A percentile compares a stretch with the other conserved stretches of the same genome.
phyloP scores from a whole-genome alignment of 1,139 yeast genomes.

The Scheffersomyces lignicola region DNA sequence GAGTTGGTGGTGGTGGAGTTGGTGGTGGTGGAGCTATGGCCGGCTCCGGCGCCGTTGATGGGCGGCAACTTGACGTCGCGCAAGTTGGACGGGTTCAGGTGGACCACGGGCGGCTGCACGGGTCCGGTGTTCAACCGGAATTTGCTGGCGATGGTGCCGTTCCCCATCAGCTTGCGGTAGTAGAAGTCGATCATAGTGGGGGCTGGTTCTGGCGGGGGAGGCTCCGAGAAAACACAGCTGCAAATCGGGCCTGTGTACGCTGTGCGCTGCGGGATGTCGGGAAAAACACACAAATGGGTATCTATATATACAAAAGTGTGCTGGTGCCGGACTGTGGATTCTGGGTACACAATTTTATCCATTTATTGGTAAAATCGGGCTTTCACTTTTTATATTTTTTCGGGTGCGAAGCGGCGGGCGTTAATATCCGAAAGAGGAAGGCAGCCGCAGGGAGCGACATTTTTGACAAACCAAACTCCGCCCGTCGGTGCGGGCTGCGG shows the following conservation, averaged over 20 bases:
- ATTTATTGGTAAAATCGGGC: slow-evolving; percentile 5
- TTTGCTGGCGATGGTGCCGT: slow-evolving; percentile 39
- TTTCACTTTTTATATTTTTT: slow-evolving; percentile 2
- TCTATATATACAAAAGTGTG: no score
- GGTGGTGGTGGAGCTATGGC: not conserved
- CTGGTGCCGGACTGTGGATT: not conserved
- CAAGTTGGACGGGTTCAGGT: slow-evolving; percentile 22
- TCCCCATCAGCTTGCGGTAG: slow-evolving; percentile 40
- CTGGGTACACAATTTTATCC: not conserved
- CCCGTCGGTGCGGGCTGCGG: no score
- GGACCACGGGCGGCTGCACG: slow-evolving; percentile 14
- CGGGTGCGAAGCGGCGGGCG: slow-evolving; percentile 11
- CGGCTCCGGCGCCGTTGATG: not conserved
- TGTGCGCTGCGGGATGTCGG: no score
- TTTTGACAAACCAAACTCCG: no score
- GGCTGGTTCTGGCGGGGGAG: no score
- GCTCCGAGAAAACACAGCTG: no score
- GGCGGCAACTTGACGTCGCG: slow-evolving; percentile 5
- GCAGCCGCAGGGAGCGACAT: not conserved
- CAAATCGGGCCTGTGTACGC: no score
- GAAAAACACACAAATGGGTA: no score
- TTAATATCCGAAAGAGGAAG: not conserved
- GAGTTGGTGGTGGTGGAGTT: no score
- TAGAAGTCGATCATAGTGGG: slow-evolving; percentile 44
- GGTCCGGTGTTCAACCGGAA: slow-evolving; percentile 22